Evolutionary conservation across 108 stramenopile genomes (phyloP).

Genomic region (Cyclotella atomus): DNA sequence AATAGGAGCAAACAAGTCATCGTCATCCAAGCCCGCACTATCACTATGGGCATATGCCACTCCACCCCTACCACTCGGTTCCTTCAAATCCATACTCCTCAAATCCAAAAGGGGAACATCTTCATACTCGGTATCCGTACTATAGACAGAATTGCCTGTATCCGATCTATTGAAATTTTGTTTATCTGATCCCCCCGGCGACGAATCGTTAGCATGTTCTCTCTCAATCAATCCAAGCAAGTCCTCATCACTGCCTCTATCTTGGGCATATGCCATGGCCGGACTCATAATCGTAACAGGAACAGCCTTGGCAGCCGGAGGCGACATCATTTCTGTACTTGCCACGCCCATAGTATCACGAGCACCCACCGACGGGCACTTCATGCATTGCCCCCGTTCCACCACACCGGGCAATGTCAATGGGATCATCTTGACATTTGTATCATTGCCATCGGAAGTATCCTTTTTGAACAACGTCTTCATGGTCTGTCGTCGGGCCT

Average conservation of each 20-base stretch:
- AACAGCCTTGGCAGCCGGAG: conserved; percentile 25
- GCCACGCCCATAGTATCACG: background rate
- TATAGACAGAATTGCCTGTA: background rate
- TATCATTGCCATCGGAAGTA: background rate
- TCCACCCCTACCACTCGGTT: background rate
- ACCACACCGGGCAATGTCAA: conserved; percentile 50
- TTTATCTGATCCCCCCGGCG: no score
- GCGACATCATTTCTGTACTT: background rate
- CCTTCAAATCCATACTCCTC: conserved; percentile 16
- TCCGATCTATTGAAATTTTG: background rate
- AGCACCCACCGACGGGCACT: conserved; percentile 26
- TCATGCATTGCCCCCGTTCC: conserved; percentile 56
- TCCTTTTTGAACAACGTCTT: background rate
- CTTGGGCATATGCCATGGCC: background rate
- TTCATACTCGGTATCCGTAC: conserved; percentile 18
- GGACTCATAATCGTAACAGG: conserved; percentile 3
- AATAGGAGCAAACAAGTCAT: background rate
- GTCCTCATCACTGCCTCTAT: background rate
- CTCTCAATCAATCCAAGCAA: background rate
- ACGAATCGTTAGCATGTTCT: no score
- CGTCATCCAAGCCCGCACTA: background rate
- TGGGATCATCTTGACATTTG: conserved; percentile 27
- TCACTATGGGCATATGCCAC: background rate
- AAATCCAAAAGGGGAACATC: conserved; percentile 30
- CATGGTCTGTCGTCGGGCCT: conserved; percentile 16